Evolutionary conservation across 345 rosid species (phyloP).

Genomic region (Theobroma cacao): DNA sequence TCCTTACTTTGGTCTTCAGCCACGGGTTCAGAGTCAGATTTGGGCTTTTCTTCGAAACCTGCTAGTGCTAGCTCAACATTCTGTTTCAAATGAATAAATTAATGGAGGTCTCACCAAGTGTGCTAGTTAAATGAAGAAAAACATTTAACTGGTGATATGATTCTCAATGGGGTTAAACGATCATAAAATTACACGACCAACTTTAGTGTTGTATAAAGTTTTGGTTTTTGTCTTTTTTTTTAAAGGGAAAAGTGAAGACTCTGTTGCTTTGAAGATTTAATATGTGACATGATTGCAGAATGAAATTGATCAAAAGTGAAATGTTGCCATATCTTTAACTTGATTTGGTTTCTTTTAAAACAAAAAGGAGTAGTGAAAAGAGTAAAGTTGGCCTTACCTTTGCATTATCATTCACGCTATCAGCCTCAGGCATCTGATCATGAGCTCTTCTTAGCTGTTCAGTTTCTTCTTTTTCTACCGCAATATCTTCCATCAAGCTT

Average conservation of each 20-base stretch:
- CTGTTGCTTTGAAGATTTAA: not conserved
- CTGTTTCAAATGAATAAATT: conserved; percentile 21
- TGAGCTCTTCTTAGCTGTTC: conserved; percentile 18
- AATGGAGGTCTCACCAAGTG: conserved; percentile 9
- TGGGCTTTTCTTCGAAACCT: conserved; percentile 13
- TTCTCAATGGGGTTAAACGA: not conserved
- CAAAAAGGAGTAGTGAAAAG: not conserved
- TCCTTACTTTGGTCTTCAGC: conserved; percentile 19
- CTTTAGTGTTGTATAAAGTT: too few species aligned
- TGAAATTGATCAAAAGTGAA: not conserved
- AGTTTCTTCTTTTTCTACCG: conserved; percentile 13
- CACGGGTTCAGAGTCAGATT: conserved; percentile 12
- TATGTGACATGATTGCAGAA: not conserved
- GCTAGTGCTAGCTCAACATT: conserved; percentile 9
- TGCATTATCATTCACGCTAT: not conserved
- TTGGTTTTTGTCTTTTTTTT: too few species aligned
- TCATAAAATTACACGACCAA: too few species aligned
- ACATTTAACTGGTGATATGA: not conserved
- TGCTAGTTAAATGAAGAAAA: not conserved
- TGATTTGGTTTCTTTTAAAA: not conserved
- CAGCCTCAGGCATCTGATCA: conserved; percentile 7
- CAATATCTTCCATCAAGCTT: conserved; percentile 19
- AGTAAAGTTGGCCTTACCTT: not conserved
- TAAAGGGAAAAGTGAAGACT: too few species aligned
- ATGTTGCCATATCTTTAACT: not conserved